Percentiles rank a stretch among this genome's conserved stretches.
These are phyloP conservation scores for Asterophora parasitica DNA, from an alignment of 768 basidiomycete genomes.

Conservation along the genomic window DNA sequence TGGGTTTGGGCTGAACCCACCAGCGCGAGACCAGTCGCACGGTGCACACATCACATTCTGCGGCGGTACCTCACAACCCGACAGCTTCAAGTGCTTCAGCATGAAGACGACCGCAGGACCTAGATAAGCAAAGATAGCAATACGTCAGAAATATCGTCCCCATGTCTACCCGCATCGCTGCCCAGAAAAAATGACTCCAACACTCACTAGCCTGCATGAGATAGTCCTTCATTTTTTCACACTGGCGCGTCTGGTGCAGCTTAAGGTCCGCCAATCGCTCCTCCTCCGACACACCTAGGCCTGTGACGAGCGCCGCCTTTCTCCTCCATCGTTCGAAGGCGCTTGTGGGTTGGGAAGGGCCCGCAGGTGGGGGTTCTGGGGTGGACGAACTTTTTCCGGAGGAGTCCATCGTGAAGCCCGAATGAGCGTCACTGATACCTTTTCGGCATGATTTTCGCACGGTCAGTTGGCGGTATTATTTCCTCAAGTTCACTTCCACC, in stretches of 20 bases:
- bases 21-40: slow-evolving; percentile 67
- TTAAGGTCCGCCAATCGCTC: slow-evolving; percentile 39
- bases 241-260: slow-evolving; percentile 35
- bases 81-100: slow-evolving; percentile 80
- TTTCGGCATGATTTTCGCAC: slow-evolving; percentile 18
- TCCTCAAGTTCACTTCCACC: not conserved
- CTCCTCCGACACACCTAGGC: slow-evolving; percentile 42
- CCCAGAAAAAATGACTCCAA: not conserved
- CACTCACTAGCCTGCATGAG: slow-evolving; percentile 67
- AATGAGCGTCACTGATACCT: slow-evolving; percentile 3
- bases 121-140: slow-evolving; percentile 23
- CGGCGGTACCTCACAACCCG: slow-evolving; percentile 65
- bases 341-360: slow-evolving; percentile 21
- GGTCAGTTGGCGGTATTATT: not conserved
- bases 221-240: slow-evolving; percentile 67
- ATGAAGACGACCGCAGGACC: slow-evolving; percentile 89
- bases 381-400: slow-evolving; percentile 19
- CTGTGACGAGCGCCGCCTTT: slow-evolving; percentile 42
- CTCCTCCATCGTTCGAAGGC: slow-evolving; percentile 48
- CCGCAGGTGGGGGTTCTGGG: slow-evolving; percentile 10
- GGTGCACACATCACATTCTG: slow-evolving; percentile 80
- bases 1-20: slow-evolving; percentile 76
- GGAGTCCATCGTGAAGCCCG: slow-evolving; percentile 14
- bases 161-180: too few species aligned
- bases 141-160: too few species aligned